Evolutionary conservation across 768 basidiomycete genomes (phyloP), one percentile per base, ranked within the genome.

Genomic region (Serendipita sp.): DNA sequence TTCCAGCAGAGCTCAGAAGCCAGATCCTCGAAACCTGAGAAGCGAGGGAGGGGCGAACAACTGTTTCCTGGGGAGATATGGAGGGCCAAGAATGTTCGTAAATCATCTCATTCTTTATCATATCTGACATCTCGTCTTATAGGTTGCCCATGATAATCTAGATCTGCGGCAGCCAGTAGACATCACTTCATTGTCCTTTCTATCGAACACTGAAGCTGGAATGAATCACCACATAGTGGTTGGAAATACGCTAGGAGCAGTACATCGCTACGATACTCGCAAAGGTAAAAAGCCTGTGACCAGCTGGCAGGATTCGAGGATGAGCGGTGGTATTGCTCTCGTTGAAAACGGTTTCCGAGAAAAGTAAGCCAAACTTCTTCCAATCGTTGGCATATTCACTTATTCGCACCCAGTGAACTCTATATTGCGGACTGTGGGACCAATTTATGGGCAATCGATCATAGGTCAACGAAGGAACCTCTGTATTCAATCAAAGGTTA

Each of bases 31-130:
- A 82, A 80, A 68, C 84, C 87, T 68, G 74, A 86, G 67, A 85
- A 84, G 71, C 74, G 66, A 60, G 62, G 83, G 26, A 63, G 63
- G 26, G 70, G 72, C 3, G 79, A 82, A 3, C 71, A 75, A 1
- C 79, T 90, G 56, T 62, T 69, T 42, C 79, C 83, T 0, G 86
- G 81, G 0, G 90, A 93, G 74, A 68, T 85, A 3, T 93, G 90
- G 90, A 76, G 90, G 62, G 89, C 89, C 9, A 86, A 85, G 71
- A 92, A 93, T 70, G 86, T 88, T 63, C 41, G 76, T n/a, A 53
- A 16, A 48, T 60, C 2, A 16, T 51, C 43, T 3, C 14, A 38
- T 22, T 22, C 20, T 22, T 42, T 17, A 14, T 63, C 22, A 16
- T 61, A 3, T 63, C 11, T 38, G 16, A 33, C 42, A 16, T 31